Conservation (phyloP, 208 protist species). For the Leishmania arabica region DNA sequence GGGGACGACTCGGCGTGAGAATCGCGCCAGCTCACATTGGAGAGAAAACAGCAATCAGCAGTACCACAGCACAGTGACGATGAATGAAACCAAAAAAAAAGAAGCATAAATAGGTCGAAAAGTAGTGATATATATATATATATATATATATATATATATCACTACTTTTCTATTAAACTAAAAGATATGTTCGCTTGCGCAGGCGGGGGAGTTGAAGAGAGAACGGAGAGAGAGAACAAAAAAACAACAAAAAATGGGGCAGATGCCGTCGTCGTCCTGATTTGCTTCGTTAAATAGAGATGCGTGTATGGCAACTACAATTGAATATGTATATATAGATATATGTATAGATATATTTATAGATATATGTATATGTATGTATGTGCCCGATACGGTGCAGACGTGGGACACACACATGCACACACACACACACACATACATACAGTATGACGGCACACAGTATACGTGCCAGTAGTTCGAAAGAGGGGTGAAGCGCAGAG, state of each 20-base stretch:
- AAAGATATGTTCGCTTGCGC: not conserved
- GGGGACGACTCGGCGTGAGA: not conserved
- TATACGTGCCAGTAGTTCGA: not conserved
- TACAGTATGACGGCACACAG: not conserved
- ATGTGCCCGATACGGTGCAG: not conserved
- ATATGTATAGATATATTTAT: too few relatives aligned
- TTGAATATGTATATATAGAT: too few relatives aligned
- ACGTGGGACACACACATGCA: not conserved
- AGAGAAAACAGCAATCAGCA: not conserved
- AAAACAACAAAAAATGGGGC: not conserved
- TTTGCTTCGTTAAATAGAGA: not conserved
- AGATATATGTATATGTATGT: too few relatives aligned
- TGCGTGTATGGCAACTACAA: not conserved
- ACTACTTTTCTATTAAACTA: too few relatives aligned
- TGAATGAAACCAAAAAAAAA: not conserved
- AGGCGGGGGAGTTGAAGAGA: not conserved
- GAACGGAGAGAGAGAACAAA: too few relatives aligned
- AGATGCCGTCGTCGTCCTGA: not conserved
- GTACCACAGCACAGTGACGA: not conserved
- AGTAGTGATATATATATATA: not conserved
- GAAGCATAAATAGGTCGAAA: not conserved
- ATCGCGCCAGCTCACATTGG: not conserved
- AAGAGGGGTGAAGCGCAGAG: not conserved
- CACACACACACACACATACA: not conserved
- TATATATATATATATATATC: too few relatives aligned